Evolutionary conservation across 78 protist genomes (phyloP), one percentile per base, ranked within the genome.

Genomic region (Dictyostelium brefeldianum): DNA sequence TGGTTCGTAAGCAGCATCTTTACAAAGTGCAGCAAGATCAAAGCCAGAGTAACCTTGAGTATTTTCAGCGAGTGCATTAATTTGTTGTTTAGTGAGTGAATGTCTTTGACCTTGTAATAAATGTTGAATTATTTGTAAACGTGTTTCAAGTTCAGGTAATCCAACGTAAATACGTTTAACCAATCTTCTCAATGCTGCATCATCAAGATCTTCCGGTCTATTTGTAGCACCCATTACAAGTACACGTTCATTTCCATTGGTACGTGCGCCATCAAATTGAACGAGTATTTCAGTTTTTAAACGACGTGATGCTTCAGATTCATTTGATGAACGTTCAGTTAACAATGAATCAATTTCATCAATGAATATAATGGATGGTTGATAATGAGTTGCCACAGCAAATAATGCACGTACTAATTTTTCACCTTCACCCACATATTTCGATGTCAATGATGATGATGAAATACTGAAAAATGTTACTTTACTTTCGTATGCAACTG

Each of bases 131-230:
- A 81, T 89, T 51, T 75, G 71, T 11, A 64, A 6, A 27, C 99
- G 93, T 10, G 98, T 96, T 14, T 8, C 80, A 8, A 43, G 41
- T 36, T 94, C 97, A 0, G 99, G 99, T 3, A 98, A 95, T 0
- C 98, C 96, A 27, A 98, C 94, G 70, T 94, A 97, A 27, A 98
- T 74, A 31, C 99, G 29, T 70, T 85, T 96, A 36, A 69, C 89
- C 7, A 98, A 25, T 10, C 99, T 74, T 15, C 99, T 27, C 2
- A 91, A 41, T 12, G 96, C 99, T 1, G 99, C 99, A 71, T 98
- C 99, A 71, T 98, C 99, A 36, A 98, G 65, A 57, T 98, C 99
- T 43, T 97, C 96, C 5, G 99, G 99, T 70, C 99, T 25, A 51
- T 98, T 98, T 1, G 99, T 98, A 4, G 99, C 99, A 8, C 97